Conservation (phyloP, 2,329 filamentous ascomycete genomes). For the Neopestalotiopsis clavispora region DNA sequence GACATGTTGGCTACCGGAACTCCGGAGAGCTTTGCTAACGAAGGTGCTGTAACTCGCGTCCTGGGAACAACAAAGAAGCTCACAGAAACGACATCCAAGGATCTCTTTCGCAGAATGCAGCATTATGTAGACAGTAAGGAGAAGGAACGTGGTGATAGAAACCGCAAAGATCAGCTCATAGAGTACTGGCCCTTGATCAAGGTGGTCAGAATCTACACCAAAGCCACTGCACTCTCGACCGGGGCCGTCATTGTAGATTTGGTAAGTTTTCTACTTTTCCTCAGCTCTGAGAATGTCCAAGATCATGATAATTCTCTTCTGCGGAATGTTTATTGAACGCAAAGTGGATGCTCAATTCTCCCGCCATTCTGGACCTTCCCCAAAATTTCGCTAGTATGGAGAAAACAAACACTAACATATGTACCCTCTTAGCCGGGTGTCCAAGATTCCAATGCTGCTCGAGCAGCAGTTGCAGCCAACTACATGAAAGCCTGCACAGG, state of each 20-base stretch:
- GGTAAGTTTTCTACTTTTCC: not conserved
- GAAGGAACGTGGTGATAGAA: constrained; percentile 1
- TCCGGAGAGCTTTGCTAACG: constrained; percentile 45
- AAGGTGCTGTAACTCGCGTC: constrained; percentile 42
- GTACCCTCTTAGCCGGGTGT: constrained; percentile 50
- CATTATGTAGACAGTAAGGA: constrained; percentile 54
- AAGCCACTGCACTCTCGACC: constrained; percentile 54
- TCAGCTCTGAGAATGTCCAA: not conserved
- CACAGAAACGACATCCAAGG: constrained; percentile 36
- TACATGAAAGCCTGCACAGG: constrained; percentile 64
- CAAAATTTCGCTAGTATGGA: not conserved
- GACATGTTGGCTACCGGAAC: constrained; percentile 33
- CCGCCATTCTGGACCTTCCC: not conserved
- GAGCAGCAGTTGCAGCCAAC: constrained; percentile 58
- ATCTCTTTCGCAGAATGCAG: constrained; percentile 52
- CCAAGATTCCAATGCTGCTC: constrained; percentile 64
- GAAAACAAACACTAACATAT: not conserved
- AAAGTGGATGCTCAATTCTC: not conserved
- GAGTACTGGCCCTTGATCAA: constrained; percentile 38
- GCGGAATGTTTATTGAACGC: not conserved
- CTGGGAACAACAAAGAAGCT: constrained; percentile 53
- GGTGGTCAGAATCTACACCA: constrained; percentile 52
- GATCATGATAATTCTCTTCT: not conserved
- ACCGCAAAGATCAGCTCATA: not conserved
- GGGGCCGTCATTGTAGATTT: constrained; percentile 63